Conservation (phyloP, 2,329 filamentous ascomycete species). For the Phialophora chinensis region DNA sequence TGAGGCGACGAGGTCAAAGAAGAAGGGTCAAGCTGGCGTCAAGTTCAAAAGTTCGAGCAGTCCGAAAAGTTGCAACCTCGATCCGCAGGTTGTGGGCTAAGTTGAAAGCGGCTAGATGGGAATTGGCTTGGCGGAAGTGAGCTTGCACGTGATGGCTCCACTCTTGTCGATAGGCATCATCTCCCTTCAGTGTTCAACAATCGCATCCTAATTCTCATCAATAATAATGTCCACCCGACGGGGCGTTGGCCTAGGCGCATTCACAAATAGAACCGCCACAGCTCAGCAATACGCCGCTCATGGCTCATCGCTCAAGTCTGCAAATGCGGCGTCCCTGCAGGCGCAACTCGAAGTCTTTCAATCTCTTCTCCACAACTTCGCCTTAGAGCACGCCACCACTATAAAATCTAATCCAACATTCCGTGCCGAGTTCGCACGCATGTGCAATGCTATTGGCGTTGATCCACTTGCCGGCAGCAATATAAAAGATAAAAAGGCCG, state of each 20-base stretch:
- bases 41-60: constrained; percentile 11
- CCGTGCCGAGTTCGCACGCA: constrained; percentile 94
- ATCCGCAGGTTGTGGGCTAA: constrained; percentile 20
- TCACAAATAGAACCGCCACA: constrained; percentile 82
- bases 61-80: constrained; percentile 25
- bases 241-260: constrained; percentile 87
- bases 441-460: constrained; percentile 96
- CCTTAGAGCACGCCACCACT: constrained; percentile 89
- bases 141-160: not conserved
- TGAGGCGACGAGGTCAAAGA: constrained; percentile 47
- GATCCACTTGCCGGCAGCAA: constrained; percentile 82
- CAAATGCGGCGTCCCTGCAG: constrained; percentile 82
- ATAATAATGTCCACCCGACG: constrained; percentile 53
- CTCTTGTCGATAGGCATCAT: not conserved
- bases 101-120: not conserved
- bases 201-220: constrained; percentile 7
- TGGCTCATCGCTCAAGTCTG: constrained; percentile 82
- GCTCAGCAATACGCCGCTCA: constrained; percentile 89
- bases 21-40: constrained; percentile 1
- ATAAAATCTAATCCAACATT: constrained; percentile 96
- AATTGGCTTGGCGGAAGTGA: not conserved
- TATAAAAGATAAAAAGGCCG: constrained; percentile 58
- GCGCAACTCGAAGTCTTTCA: constrained; percentile 97
- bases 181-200: not conserved
- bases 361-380: constrained; percentile 92